These are phyloP conservation scores for Spathaspora arborariae DNA, from an alignment of 805 yeast species.

Conservation along the genomic window DNA sequence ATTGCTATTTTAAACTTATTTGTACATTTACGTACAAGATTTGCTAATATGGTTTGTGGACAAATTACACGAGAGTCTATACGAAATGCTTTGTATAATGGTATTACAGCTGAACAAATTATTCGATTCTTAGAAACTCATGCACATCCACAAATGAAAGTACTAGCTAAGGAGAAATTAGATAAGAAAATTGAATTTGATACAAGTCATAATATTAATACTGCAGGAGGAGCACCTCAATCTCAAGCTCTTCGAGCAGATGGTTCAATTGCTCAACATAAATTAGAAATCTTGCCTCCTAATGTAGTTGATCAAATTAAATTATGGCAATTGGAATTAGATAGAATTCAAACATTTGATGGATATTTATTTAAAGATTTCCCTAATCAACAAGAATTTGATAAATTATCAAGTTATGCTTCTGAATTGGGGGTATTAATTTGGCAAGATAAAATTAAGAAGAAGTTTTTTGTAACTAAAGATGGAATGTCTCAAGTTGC, in stretches of 20 bases:
- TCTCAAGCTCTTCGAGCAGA: constrained; percentile 18
- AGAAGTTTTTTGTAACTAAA: constrained; percentile 78
- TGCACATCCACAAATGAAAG: constrained; percentile 89
- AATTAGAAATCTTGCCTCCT: constrained; percentile 75
- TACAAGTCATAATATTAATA: constrained; percentile 44
- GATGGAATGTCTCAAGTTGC: constrained; percentile 88
- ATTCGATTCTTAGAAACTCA: constrained; percentile 84
- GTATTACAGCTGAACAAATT: constrained; percentile 94
- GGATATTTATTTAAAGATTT: constrained; percentile 91
- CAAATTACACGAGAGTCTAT: constrained; percentile 90
- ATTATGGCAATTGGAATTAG: constrained; percentile 94
- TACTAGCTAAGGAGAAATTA: constrained; percentile 64
- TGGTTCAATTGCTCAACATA: constrained; percentile 39
- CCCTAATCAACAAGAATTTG: constrained; percentile 71
- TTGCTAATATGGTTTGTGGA: constrained; percentile 90
- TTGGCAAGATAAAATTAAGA: constrained; percentile 75
- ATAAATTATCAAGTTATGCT: constrained; percentile 69
- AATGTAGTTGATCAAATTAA: constrained; percentile 96
- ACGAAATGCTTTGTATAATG: constrained; percentile 75
- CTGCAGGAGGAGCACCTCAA: constrained; percentile 41
- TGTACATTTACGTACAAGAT: constrained; percentile 80
- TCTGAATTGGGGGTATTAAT: constrained; percentile 84
- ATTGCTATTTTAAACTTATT: constrained; percentile 88
- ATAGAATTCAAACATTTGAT: constrained; percentile 79
- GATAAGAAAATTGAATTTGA: constrained; percentile 67